These are phyloP conservation scores for Coniochaeta ligniaria DNA, from an alignment of 2,329 filamentous ascomycete genomes.

Conservation along the genomic window DNA sequence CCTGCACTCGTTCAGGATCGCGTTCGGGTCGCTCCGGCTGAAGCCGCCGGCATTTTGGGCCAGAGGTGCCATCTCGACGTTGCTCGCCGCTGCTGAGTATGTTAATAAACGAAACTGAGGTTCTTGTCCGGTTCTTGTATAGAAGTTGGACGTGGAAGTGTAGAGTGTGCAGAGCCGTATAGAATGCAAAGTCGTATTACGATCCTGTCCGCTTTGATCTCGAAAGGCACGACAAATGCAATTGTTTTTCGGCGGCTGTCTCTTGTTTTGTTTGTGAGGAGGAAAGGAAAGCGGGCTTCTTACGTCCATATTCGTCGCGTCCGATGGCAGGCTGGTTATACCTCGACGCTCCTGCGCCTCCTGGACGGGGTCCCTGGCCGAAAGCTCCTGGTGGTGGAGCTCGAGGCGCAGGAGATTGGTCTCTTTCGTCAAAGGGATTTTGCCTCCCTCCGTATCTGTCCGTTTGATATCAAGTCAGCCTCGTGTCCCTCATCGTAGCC, in stretches of 20 bases:
- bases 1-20: constrained; percentile 77
- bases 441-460: constrained; percentile 27
- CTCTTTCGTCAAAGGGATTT: constrained; percentile 55
- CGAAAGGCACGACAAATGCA: not conserved
- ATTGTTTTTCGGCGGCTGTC: not conserved
- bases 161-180: too few relatives aligned
- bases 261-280: not conserved
- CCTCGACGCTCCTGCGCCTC: constrained; percentile 13
- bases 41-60: constrained; percentile 42
- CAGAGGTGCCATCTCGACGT: constrained; percentile 67
- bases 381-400: constrained; percentile 19
- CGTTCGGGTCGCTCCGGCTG: constrained; percentile 55
- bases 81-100: constrained; percentile 25
- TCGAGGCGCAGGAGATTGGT: constrained; percentile 20
- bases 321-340: constrained; percentile 23
- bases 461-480: not conserved
- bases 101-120: not conserved
- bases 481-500: not conserved
- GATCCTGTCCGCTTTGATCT: not conserved
- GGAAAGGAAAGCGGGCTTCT: constrained; percentile 4
- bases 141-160: not conserved
- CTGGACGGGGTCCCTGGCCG: constrained; percentile 21
- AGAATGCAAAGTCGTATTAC: too few relatives aligned
- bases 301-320: constrained; percentile 29
- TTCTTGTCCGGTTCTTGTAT: not conserved